Base-by-base conservation (phyloP, 441 rosid genomes). In the Adansonia gregorii region DNA sequence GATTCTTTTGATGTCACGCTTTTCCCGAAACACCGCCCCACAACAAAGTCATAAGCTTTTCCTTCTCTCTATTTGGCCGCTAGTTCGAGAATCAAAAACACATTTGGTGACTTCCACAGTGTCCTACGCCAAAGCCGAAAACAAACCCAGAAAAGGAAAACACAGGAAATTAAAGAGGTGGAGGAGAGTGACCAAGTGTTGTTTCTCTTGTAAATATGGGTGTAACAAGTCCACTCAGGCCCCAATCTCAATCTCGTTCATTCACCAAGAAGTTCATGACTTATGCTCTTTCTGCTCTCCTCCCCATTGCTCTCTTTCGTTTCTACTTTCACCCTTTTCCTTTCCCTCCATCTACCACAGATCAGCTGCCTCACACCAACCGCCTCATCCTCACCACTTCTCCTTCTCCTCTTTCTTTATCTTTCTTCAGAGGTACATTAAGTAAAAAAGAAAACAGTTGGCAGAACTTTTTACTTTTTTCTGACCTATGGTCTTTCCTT, bases 241-340 rank as follows among this genome's bases (percentile, higher is more conserved):
- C 82, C 78, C 87, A 78, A 43, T 59, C 75, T 73, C 73, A 58
- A 31, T 79, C 85, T 70, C 73, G 79, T 60, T 22, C 74, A 0
- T 20, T 76, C 59, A 15, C 73, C 76, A 88, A 76, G 74, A 94
- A 87, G 84, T 76, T 90, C 78, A 76, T 88, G 20, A 86, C 84
- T 2, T 90, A 83, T 79, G 61, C 85, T 14, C 66, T 90, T 68
- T 91, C 82, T 78, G 86, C 81, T 11, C 72, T 89, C 64, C 67
- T 91, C 67, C 88, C 88, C 72, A 15, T 89, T 0, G 85, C 92
- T 74, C 82, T 94, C 78, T 83, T 89, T 80, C 92, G 92, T 49
- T 78, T 91, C 63, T 90, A 89, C 77, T 91, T 88, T 56, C 68
- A 83, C 79, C 85, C 94, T 49, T 81, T 72, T 60, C 83, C 88